Conservation (phyloP, 2,329 filamentous ascomycete species). For the Fusarium transvaalense region DNA sequence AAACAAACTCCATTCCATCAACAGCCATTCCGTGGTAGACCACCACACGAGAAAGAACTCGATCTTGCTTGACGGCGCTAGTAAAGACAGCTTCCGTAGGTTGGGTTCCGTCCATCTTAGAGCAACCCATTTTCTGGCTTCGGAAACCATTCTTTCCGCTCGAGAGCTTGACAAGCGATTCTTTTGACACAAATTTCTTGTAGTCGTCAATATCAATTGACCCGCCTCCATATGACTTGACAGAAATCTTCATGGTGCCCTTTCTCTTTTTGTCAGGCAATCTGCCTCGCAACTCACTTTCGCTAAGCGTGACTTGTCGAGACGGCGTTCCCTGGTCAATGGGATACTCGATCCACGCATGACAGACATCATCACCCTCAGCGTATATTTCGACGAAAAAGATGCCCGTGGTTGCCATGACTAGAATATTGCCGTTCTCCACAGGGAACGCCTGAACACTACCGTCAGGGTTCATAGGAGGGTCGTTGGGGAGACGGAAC, state of each 20-base stretch:
- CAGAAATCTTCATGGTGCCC: constrained; percentile 75
- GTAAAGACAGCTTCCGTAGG: constrained; percentile 81
- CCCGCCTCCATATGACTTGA: constrained; percentile 82
- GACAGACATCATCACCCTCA: constrained; percentile 85
- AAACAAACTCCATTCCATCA: constrained; percentile 91
- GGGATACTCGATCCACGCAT: constrained; percentile 83
- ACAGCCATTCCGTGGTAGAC: constrained; percentile 82
- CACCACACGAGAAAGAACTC: constrained; percentile 79
- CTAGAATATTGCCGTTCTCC: constrained; percentile 79
- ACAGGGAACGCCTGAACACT: constrained; percentile 89
- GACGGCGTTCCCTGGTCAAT: constrained; percentile 73
- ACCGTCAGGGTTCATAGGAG: constrained; percentile 71
- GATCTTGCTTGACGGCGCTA: constrained; percentile 74
- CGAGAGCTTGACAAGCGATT: constrained; percentile 79
- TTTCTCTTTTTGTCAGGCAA: constrained; percentile 81
- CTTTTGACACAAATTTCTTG: constrained; percentile 75
- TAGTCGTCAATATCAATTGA: constrained; percentile 84
- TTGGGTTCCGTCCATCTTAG: constrained; percentile 76
- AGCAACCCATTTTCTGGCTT: constrained; percentile 79
- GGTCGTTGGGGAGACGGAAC: constrained; percentile 85
- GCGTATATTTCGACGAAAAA: constrained; percentile 86
- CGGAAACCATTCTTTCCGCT: constrained; percentile 78
- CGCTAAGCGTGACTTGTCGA: constrained; percentile 79
- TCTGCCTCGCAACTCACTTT: constrained; percentile 77
- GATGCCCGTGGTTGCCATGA: constrained; percentile 84